Evolutionary conservation across 768 basidiomycete species (phyloP).

Genomic region (Terana coerulea): DNA sequence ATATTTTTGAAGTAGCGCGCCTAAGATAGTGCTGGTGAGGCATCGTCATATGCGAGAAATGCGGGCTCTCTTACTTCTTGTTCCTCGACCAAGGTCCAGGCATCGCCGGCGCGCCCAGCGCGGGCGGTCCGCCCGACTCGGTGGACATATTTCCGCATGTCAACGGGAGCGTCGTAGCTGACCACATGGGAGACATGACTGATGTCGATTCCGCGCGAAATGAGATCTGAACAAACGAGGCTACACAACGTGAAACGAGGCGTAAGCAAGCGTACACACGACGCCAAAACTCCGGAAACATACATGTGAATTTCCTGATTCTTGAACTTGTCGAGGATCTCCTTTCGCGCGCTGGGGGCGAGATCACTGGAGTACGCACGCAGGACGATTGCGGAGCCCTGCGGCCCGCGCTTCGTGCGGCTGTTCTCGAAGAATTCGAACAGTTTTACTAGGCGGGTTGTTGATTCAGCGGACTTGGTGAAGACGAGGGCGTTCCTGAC

Average conservation of each 20-base stretch:
- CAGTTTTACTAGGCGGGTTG: slow-evolving; percentile 73
- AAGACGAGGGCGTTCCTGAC: slow-evolving; percentile 82
- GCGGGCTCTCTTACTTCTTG: slow-evolving; percentile 60
- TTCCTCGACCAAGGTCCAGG: slow-evolving; percentile 95
- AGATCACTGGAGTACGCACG: slow-evolving; percentile 89
- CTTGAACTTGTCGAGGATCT: slow-evolving; percentile 78
- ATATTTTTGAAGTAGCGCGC: slow-evolving; percentile 86
- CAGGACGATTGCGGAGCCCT: slow-evolving; percentile 35
- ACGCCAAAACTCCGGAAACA: slow-evolving; percentile 22
- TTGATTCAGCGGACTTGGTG: slow-evolving; percentile 95
- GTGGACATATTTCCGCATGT: slow-evolving; percentile 98
- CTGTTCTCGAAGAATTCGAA: slow-evolving; percentile 72
- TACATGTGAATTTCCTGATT: slow-evolving; percentile 81
- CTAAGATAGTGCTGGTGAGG: slow-evolving; percentile 32
- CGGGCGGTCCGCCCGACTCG: slow-evolving; percentile 95
- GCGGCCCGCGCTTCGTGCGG: slow-evolving; percentile 15
- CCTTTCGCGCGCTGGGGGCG: slow-evolving; percentile 63
- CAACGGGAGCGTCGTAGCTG: slow-evolving; percentile 94
- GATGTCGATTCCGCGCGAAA: slow-evolving; percentile 95
- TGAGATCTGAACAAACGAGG: slow-evolving; percentile 93
- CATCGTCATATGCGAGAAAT: too few species aligned
- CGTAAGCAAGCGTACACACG: neutral
- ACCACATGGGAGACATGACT: slow-evolving; percentile 90
- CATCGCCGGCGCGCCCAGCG: slow-evolving; percentile 82
- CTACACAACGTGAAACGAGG: slow-evolving; percentile 34